These are phyloP conservation scores for Monosporascus sp. DNA, from an alignment of 2,329 filamentous ascomycete genomes.

Conservation along the genomic window DNA sequence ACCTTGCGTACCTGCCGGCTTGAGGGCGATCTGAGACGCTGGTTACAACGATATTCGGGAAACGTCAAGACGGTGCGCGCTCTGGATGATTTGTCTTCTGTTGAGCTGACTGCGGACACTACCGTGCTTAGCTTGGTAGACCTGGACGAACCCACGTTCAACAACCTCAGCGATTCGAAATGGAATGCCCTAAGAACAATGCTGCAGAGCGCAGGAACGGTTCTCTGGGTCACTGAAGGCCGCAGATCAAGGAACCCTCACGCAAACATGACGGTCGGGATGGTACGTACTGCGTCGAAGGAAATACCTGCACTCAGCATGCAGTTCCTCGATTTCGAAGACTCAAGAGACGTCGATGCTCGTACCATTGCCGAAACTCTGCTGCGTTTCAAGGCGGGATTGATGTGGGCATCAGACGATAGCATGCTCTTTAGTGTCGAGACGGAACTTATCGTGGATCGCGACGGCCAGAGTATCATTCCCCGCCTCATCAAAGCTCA, in stretches of 20 bases:
- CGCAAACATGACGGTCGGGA: slow-evolving; percentile 7
- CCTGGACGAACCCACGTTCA: slow-evolving; percentile 1
- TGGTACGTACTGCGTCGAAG: not conserved
- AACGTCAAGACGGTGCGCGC: too few species aligned
- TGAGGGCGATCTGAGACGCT: too few species aligned
- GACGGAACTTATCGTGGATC: not conserved
- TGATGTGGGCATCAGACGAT: not conserved
- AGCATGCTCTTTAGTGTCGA: not conserved
- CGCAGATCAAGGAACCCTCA: slow-evolving; percentile 2
- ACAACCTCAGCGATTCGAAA: not conserved
- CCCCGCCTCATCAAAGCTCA: not conserved
- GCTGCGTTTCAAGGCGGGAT: not conserved
- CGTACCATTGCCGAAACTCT: not conserved
- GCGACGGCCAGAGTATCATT: not conserved
- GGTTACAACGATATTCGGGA: too few species aligned
- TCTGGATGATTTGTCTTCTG: too few species aligned
- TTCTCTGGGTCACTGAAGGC: slow-evolving; percentile 8
- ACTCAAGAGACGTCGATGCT: not conserved
- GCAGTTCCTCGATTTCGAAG: slow-evolving; percentile 3
- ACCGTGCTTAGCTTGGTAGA: slow-evolving; percentile 2
- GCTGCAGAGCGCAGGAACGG: not conserved
- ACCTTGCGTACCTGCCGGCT: too few species aligned
- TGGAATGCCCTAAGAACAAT: slow-evolving; percentile 1
- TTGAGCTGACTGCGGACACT: not conserved
- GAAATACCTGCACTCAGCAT: slow-evolving; percentile 1